Conservation (phyloP, 2,329 filamentous ascomycete species). For the Plenodomus tracheiphilus region DNA sequence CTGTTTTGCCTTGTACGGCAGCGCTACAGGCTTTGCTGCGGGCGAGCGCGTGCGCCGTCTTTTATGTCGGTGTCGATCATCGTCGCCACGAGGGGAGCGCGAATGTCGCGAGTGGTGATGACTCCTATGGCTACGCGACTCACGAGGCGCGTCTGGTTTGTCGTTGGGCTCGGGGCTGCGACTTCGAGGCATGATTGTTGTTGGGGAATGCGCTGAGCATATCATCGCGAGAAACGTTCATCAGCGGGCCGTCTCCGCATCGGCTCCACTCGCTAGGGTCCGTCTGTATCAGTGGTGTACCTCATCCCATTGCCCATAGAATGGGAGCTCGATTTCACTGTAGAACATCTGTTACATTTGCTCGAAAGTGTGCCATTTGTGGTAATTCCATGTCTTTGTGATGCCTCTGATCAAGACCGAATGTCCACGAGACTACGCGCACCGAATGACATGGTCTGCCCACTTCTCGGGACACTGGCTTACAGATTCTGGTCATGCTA, state of each 20-base stretch:
- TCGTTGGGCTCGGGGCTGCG: constrained; percentile 17
- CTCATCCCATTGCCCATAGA: too few species aligned
- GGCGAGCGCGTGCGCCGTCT: constrained; percentile 39
- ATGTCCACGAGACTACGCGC: too few species aligned
- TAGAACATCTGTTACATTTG: too few species aligned
- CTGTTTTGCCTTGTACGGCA: constrained; percentile 68
- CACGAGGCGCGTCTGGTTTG: constrained; percentile 16
- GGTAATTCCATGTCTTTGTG: too few species aligned
- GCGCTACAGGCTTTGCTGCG: constrained; percentile 23
- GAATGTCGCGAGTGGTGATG: constrained; percentile 42
- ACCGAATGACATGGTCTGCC: too few species aligned
- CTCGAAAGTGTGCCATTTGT: too few species aligned
- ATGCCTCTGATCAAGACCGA: too few species aligned
- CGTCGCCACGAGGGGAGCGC: constrained; percentile 35
- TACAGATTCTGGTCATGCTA: too few species aligned
- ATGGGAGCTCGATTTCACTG: too few species aligned
- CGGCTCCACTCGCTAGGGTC: background rate
- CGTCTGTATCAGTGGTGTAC: too few species aligned
- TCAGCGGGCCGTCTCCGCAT: background rate
- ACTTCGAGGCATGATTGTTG: constrained; percentile 9
- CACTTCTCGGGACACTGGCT: too few species aligned
- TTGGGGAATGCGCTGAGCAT: constrained; percentile 2
- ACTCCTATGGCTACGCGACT: background rate
- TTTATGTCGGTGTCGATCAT: constrained; percentile 27
- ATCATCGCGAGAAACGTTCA: constrained; percentile 2